Evolutionary conservation across 1,284 basidiomycete species (phyloP).

Genomic region (Malassezia nana): DNA sequence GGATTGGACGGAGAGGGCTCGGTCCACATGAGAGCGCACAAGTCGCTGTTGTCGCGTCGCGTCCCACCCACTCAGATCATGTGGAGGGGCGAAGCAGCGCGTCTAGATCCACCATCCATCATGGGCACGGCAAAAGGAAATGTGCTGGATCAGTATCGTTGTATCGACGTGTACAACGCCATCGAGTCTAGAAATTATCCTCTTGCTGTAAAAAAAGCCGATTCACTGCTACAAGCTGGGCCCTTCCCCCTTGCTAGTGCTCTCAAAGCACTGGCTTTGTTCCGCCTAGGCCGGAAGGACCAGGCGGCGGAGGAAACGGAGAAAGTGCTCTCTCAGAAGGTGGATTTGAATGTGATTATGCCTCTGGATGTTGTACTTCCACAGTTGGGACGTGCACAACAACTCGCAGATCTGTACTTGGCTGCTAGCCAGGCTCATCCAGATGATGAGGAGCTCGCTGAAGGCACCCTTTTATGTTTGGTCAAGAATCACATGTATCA

Average conservation of each 20-base stretch:
- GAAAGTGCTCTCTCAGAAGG: neutral
- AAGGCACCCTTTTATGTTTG: neutral
- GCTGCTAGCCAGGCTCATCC: slow-evolving; percentile 10
- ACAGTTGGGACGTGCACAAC: neutral
- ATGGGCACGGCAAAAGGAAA: slow-evolving; percentile 3
- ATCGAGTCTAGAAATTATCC: slow-evolving; percentile 6
- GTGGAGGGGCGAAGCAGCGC: neutral
- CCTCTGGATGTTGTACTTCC: slow-evolving; percentile 10
- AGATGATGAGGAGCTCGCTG: slow-evolving; percentile 9
- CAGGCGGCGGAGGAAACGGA: neutral
- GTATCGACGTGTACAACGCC: slow-evolving; percentile 13
- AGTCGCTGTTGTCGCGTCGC: no score
- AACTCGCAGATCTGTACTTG: slow-evolving; percentile 15
- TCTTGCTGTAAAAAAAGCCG: slow-evolving; percentile 8
- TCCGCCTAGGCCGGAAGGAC: neutral
- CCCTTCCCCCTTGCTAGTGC: slow-evolving; percentile 10
- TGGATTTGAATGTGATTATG: slow-evolving; percentile 6
- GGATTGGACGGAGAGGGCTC: neutral
- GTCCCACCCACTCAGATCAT: neutral
- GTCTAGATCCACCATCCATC: neutral
- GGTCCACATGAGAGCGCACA: no score
- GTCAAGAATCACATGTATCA: slow-evolving; percentile 12
- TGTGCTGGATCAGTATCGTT: slow-evolving; percentile 17
- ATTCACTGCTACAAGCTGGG: neutral
- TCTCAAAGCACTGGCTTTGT: slow-evolving; percentile 7